These are phyloP conservation scores for Panaeolus cyanescens DNA, from an alignment of 768 basidiomycete genomes.

Conservation along the genomic window DNA sequence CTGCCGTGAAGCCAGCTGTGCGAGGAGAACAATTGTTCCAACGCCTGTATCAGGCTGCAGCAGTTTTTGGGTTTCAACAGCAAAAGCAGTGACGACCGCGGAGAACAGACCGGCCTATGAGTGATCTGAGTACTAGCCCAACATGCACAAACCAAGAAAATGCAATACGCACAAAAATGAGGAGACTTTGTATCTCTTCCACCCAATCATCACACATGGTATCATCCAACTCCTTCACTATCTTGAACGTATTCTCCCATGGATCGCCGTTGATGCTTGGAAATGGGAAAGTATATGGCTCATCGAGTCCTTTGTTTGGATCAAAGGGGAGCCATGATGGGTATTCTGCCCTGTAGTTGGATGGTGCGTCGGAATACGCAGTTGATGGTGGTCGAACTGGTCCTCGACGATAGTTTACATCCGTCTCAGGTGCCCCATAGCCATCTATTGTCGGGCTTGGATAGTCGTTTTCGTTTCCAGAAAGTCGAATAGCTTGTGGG, in stretches of 20 bases:
- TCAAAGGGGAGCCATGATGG: not conserved
- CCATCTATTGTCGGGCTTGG: not conserved
- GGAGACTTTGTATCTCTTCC: constrained; percentile 27
- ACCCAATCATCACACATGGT: constrained; percentile 22
- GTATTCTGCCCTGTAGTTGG: not conserved
- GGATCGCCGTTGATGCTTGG: constrained; percentile 15
- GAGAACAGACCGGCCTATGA: constrained; percentile 18
- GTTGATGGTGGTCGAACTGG: not conserved
- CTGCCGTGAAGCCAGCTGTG: constrained; percentile 10
- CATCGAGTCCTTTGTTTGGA: not conserved
- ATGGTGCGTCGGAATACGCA: not conserved
- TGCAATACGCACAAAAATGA: constrained; percentile 23
- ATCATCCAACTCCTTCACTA: constrained; percentile 14
- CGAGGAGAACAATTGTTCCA: constrained; percentile 2
- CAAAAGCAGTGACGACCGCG: constrained; percentile 13
- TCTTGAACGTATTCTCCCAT: constrained; percentile 16
- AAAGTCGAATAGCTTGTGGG: not conserved
- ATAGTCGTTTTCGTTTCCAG: not conserved
- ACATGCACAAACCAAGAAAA: not conserved
- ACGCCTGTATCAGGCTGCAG: constrained; percentile 7
- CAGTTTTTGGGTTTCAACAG: constrained; percentile 9
- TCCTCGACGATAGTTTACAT: not conserved
- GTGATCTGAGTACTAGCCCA: not conserved
- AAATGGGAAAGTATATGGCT: constrained; percentile 4
- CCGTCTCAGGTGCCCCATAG: not conserved